Evolutionary conservation across 495 filamentous ascomycete species (phyloP).

Genomic region (Hyphodiscus hymeniophilus): DNA sequence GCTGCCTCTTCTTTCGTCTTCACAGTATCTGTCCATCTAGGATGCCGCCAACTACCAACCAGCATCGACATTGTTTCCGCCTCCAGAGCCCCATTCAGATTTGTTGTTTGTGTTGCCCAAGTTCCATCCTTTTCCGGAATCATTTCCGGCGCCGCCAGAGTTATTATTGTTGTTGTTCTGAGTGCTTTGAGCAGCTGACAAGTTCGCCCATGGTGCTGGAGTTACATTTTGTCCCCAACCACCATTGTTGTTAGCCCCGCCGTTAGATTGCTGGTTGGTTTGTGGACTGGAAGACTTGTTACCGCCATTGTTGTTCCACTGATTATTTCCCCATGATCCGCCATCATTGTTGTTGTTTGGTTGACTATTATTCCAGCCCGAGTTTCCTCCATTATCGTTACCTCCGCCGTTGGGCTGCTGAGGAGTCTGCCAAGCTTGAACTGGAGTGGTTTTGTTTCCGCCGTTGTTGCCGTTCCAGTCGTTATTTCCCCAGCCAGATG

Average conservation of each 20-base stretch:
- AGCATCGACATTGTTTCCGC: background rate
- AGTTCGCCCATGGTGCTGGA: slow-evolving; percentile 12
- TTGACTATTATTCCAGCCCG: slow-evolving; percentile 15
- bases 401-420: background rate
- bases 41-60: background rate
- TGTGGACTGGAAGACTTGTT: background rate
- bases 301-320: slow-evolving; percentile 2
- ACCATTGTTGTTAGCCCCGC: slow-evolving; percentile 3
- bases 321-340: slow-evolving; percentile 3
- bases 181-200: slow-evolving; percentile 13
- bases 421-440: slow-evolving; percentile 2
- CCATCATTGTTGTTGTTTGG: slow-evolving; percentile 13
- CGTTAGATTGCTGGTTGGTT: slow-evolving; percentile 5
- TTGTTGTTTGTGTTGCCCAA: background rate
- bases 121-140: background rate
- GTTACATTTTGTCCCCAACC: slow-evolving; percentile 3
- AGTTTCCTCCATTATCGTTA: slow-evolving; percentile 15
- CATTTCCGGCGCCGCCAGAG: background rate
- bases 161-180: background rate
- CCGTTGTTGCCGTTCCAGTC: background rate
- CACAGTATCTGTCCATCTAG: too few species aligned
- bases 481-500: background rate
- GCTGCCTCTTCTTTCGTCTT: too few species aligned
- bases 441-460: slow-evolving; percentile 1
- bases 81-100: background rate